Evolutionary conservation across 2,329 filamentous ascomycete genomes (phyloP).

Genomic region (Pezizomycotina sp.): DNA sequence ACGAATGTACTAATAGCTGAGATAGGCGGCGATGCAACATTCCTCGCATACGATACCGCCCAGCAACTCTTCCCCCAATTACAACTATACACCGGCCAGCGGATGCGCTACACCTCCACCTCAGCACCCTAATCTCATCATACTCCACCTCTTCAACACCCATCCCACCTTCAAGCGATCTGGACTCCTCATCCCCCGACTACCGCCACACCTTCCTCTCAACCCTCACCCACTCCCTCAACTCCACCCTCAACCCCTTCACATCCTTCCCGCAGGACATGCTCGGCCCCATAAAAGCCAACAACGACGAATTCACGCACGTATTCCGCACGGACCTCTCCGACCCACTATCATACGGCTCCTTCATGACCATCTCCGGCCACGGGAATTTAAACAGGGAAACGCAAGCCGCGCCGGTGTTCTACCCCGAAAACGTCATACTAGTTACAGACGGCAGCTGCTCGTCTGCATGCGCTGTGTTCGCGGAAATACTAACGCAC

Average conservation of each 20-base stretch:
- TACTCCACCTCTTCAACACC: too few species aligned
- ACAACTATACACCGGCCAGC: conserved; percentile 33
- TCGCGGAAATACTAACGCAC: conserved; percentile 39
- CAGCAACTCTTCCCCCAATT: conserved; percentile 38
- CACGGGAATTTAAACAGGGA: too few species aligned
- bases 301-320: conserved; percentile 29
- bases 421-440: conserved; percentile 31
- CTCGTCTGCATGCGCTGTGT: conserved; percentile 44
- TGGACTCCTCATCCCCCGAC: too few species aligned
- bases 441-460: conserved; percentile 39
- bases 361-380: too few species aligned
- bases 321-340: conserved; percentile 25
- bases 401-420: too few species aligned
- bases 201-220: too few species aligned
- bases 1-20: too few species aligned
- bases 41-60: conserved; percentile 37
- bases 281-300: conserved; percentile 29
- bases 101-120: conserved; percentile 31
- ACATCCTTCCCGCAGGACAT: conserved; percentile 32
- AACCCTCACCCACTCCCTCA: too few species aligned
- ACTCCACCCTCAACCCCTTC: conserved; percentile 30
- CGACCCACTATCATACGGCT: conserved; percentile 19
- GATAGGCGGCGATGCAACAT: conserved; percentile 40
- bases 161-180: too few species aligned
- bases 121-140: too few species aligned